Conservation (phyloP, 2,329 filamentous ascomycete species). For the Pseudopithomyces maydicus region DNA sequence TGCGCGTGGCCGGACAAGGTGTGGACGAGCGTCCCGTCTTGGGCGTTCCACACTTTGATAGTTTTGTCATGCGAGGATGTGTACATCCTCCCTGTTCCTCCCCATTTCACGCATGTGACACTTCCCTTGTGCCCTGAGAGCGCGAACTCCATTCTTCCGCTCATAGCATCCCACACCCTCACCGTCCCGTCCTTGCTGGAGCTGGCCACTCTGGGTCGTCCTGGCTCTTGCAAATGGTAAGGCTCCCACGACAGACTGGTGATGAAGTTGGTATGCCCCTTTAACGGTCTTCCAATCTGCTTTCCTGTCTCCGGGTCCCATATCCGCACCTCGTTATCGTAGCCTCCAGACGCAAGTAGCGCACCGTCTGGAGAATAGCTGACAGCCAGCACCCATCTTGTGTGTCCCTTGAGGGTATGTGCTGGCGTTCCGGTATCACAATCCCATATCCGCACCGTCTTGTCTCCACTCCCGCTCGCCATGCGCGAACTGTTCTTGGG, state of each 20-base stretch:
- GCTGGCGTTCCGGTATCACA: constrained; percentile 90
- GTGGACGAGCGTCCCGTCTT: constrained; percentile 78
- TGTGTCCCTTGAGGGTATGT: constrained; percentile 84
- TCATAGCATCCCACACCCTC: constrained; percentile 82
- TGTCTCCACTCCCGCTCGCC: constrained; percentile 89
- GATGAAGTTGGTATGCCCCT: constrained; percentile 88
- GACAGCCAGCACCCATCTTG: constrained; percentile 87
- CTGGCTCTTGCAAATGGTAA: constrained; percentile 77
- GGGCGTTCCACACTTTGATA: constrained; percentile 86
- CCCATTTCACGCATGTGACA: constrained; percentile 92
- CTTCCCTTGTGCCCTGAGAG: constrained; percentile 87
- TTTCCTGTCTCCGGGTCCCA: constrained; percentile 88
- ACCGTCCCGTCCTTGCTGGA: constrained; percentile 90
- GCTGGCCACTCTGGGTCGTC: constrained; percentile 80
- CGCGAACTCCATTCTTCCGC: constrained; percentile 78
- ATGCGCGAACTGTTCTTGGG: constrained; percentile 76
- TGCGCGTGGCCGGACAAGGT: constrained; percentile 84
- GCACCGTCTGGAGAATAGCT: constrained; percentile 84
- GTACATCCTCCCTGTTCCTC: constrained; percentile 70
- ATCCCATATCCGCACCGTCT: constrained; percentile 91
- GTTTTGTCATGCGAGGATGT: constrained; percentile 82
- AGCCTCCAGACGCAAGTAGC: constrained; percentile 84
- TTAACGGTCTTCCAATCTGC: constrained; percentile 71
- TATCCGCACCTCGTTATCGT: constrained; percentile 88
- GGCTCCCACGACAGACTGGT: constrained; percentile 91